Percentiles rank a stretch among this genome's conserved stretches.
These are phyloP conservation scores for Mikania micrantha DNA, from an alignment of 129 eudicot genomes.

Conservation along the genomic window DNA sequence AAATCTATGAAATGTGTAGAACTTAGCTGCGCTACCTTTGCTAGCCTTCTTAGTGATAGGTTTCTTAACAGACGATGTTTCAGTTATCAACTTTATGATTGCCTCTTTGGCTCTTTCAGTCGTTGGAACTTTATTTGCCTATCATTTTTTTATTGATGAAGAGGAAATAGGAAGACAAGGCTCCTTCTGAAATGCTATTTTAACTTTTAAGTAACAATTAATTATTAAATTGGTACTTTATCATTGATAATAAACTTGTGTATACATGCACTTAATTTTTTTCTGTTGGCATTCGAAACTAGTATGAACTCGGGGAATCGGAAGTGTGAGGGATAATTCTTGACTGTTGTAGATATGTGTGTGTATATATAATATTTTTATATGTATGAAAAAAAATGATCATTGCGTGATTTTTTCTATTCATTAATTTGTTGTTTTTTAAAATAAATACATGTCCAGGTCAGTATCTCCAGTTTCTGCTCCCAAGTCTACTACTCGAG, in stretches of 20 bases:
- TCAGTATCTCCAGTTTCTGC: constrained; percentile 22
- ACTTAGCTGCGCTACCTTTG: background rate
- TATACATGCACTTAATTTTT: background rate
- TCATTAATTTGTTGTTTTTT: background rate
- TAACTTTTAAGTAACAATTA: background rate
- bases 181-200: background rate
- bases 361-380: background rate
- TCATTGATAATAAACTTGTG: background rate
- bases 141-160: background rate
- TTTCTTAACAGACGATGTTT: background rate
- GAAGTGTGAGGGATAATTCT: background rate
- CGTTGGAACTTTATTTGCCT: background rate
- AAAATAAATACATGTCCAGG: constrained; percentile 26
- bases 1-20: background rate
- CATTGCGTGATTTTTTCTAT: background rate
- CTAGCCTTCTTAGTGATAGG: constrained; percentile 1
- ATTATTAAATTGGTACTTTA: background rate
- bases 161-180: background rate
- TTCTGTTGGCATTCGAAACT: background rate
- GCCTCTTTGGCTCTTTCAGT: background rate
- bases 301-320: background rate
- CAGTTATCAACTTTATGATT: background rate
- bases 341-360: background rate
- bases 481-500: constrained; percentile 22
- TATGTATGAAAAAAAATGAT: background rate